phyloP scores from a whole-genome alignment of 208 protist species.

The Leptomonas pyrrhocoris region DNA sequence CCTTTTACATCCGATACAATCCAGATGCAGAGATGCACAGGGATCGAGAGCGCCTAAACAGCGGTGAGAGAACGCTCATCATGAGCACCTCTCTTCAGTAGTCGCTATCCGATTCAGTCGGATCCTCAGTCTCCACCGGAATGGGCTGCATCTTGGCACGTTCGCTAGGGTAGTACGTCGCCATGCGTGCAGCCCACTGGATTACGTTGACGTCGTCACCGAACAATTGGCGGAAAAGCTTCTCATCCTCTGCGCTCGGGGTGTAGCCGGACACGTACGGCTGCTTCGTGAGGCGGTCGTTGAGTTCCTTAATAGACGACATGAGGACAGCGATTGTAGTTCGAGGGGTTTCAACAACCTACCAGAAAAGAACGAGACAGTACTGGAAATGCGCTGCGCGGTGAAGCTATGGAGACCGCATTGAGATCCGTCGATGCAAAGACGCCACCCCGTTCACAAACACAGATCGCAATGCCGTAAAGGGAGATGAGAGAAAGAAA shows the following conservation, averaged over 20 bases:
- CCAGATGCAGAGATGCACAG: no score
- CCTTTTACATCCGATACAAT: no score
- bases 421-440: no score
- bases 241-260: slow-evolving; percentile 55
- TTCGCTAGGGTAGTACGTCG: slow-evolving; percentile 68
- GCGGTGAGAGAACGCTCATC: no score
- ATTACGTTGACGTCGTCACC: slow-evolving; percentile 56
- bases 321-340: background rate
- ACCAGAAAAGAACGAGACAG: background rate
- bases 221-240: slow-evolving; percentile 53
- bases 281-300: slow-evolving; percentile 60
- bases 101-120: slow-evolving; percentile 12
- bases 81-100: background rate
- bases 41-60: no score
- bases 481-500: no score
- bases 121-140: slow-evolving; percentile 13
- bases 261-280: slow-evolving; percentile 70
- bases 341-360: background rate
- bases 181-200: slow-evolving; percentile 75
- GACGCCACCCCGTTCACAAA: no score
- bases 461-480: no score
- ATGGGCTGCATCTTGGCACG: slow-evolving; percentile 39
- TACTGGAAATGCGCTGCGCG: background rate
- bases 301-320: slow-evolving; percentile 55
- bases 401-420: no score